These are phyloP conservation scores for Zygoascus ofunaensis DNA, from an alignment of 805 yeast species.

Conservation along the genomic window DNA sequence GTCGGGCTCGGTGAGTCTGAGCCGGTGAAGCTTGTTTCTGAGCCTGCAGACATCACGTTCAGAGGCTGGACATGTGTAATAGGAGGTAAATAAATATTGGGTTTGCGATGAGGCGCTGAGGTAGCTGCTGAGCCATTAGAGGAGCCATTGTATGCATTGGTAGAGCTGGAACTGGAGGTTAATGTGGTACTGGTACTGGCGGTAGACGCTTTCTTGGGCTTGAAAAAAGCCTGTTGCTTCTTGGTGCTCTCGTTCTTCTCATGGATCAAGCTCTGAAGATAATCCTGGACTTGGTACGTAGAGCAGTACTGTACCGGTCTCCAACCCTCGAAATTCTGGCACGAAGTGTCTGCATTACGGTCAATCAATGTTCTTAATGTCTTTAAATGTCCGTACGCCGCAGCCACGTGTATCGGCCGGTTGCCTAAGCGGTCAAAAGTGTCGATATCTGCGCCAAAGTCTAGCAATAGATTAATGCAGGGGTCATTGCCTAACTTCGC, in stretches of 20 bases:
- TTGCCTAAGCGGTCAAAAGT: slow-evolving; percentile 65
- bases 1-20: not conserved
- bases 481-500: slow-evolving; percentile 50
- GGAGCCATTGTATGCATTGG: too few species aligned
- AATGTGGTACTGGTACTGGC: not conserved
- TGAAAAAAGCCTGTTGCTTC: slow-evolving; percentile 10
- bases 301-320: slow-evolving; percentile 52
- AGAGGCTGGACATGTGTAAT: not conserved
- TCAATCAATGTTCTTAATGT: slow-evolving; percentile 46
- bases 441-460: slow-evolving; percentile 70
- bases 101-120: not conserved
- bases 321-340: slow-evolving; percentile 54
- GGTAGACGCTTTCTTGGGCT: not conserved
- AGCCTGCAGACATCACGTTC: too few species aligned
- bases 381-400: slow-evolving; percentile 55
- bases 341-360: slow-evolving; percentile 40
- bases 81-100: not conserved
- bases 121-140: too few species aligned
- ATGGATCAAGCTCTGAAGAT: slow-evolving; percentile 28
- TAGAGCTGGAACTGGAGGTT: not conserved
- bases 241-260: slow-evolving; percentile 15
- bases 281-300: slow-evolving; percentile 41
- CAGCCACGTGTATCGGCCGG: slow-evolving; percentile 77
- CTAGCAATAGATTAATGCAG: slow-evolving; percentile 54
- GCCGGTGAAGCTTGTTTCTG: too few species aligned